Base-by-base conservation (phyloP, 345 rosid genomes). In the Reutealis trisperma region DNA sequence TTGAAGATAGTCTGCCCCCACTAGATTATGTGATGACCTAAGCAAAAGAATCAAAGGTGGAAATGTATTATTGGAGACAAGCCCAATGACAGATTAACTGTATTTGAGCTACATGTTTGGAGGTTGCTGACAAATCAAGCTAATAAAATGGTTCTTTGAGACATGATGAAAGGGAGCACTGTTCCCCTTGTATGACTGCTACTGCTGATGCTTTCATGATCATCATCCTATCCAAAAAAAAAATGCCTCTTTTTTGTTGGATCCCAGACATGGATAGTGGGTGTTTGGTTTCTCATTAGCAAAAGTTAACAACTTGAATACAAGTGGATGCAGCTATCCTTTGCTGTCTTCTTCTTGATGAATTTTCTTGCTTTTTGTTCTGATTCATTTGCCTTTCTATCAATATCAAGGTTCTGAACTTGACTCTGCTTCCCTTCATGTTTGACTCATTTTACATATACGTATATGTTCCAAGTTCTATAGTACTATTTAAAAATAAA, bases 371-470 rank as follows among this genome's bases (percentile, higher is more conserved):
- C 89, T 84, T 91, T 90, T 90, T 89, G 89, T 90, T 90, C 87
- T 78, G 87, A 88, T 92, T 84, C 90, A 86, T 92, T 94, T 94
- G 92, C 92, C 91, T 88, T 84, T 86, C 91, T 83, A 83, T 90
- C 85, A 77, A 80, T 77, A 84, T 88, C 88, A 82, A 81, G 84
- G 87, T 90, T 87, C 89, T 68, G 68, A 55, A 79, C 81, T 81
- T 68, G 82, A 83, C 83, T 81, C 78, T 78, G 66, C 34, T 70
- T 18, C 8, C 13, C 67, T 60, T 77, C 87, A 79, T 77, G 63
- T 82, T 84, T 85, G 90, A 85, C 88, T 78, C 75, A 7, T 74
- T 41, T 47, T 47, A 11, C 14, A 47, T 47, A 47, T 47, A 62
- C 2, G 30, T 32, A 6, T 30, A 11, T 45, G 9, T 34, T 37